Base-by-base conservation (phyloP, 495 filamentous ascomycete species). In the Pyrenopolyporus hunteri region DNA sequence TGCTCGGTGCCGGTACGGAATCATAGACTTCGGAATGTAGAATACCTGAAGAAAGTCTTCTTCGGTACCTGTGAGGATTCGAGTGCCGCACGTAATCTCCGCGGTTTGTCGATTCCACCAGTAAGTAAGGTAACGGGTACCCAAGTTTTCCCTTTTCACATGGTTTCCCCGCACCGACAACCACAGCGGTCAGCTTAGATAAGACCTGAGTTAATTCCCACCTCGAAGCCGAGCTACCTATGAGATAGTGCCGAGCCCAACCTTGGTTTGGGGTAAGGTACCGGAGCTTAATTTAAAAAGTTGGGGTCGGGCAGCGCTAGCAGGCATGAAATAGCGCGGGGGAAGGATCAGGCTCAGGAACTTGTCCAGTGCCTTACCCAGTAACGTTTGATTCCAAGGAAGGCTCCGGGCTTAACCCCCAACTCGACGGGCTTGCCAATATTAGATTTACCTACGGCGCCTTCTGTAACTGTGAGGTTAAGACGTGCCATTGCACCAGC, bases 121-220 rank as follows among this genome's bases (percentile, higher is more conserved):
- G n/a, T n/a, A n/a, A n/a, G n/a, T n/a, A n/a, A n/a, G n/a, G n/a
- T n/a, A n/a, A n/a, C n/a, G n/a, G n/a, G n/a, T 55, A 14, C 19
- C 42, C 25, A 13, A 2, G 5, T 42, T 42, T 40, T 43, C 39
- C 0, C 26, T 39, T 29, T 54, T 58, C 55, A 50, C 61, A 59
- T 56, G 61, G 61, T 23, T 59, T 59, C 54, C 55, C 61, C 61
- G 61, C 55, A 64, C 43, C n/a, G n/a, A n/a, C n/a, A n/a, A n/a
- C n/a, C n/a, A n/a, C n/a, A n/a, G n/a, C n/a, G n/a, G 9, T 44
- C 19, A 46, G 39, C 44, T 64, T 53, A 59, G 61, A 64, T 64
- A 64, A 64, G 42, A 16, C 20, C 8, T 26, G 10, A 32, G 43
- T 31, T 39, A 47, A 39, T 47, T 47, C 53, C 29, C 17, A 57